Base-by-base conservation (phyloP, 2,329 filamentous ascomycete genomes). In the Ceratocystis ficicola region DNA sequence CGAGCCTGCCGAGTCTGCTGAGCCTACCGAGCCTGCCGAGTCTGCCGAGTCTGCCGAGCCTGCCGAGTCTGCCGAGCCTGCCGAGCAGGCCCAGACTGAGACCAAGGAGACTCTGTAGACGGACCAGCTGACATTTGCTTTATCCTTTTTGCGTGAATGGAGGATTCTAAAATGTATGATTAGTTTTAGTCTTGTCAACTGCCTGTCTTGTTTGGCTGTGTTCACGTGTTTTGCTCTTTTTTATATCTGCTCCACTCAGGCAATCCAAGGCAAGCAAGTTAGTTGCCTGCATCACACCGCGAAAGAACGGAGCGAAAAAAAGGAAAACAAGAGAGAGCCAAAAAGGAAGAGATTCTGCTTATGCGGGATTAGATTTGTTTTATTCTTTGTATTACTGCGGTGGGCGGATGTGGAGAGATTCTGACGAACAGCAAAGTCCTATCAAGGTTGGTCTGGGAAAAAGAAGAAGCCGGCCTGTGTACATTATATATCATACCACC, bases 101-200 rank as follows among this genome's bases (percentile, higher is more conserved):
- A 30, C n/a, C 55, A 59, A 59, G 28, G 28, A 59, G 55, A 30
- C 55, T 59, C 55, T 59, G 55, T 59, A 59, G 32, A 36, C 48
- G 48, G 20, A 17, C 2, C 12, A 55, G 12, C 17, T 12, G 32
- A 10, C 25, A 22, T 2, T 17, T 57, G 25, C 55, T 36, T 57
- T 57, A n/a, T 57, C 7, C 17, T 59, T 36, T 32, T n/a, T 32
- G 22, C 15, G 55, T 59, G 8, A 59, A 59, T 36, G 30, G 30
- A 30, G 55, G 28, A 15, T 20, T 41, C 28, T 15, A 36, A 30
- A 30, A 59, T 59, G 55, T 59, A 59, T 59, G 55, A 59, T 59
- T 32, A 32, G 55, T n/a, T 59, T n/a, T 15, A 62, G 22, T 12
- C 41, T n/a, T 12, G 20, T 17, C 36, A 3, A 41, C 36, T 41